Evolutionary conservation across 495 filamentous ascomycete species (phyloP).

Genomic region (Xylaria grammica): DNA sequence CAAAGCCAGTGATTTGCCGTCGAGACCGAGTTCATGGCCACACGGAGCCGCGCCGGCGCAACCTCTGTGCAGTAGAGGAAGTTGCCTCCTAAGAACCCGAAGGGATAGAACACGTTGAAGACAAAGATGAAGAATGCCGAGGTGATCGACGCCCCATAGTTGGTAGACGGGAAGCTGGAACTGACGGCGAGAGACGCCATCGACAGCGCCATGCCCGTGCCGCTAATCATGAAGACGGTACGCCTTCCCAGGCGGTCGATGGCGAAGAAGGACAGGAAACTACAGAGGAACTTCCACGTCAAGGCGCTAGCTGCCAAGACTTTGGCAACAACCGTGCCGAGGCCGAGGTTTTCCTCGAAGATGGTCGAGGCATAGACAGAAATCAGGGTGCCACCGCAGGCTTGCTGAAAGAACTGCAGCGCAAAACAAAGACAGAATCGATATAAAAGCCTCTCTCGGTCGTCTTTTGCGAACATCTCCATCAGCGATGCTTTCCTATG

Average conservation of each 20-base stretch:
- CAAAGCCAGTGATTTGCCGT: slow-evolving; percentile 59
- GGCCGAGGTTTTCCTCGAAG: slow-evolving; percentile 61
- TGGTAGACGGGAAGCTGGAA: slow-evolving; percentile 42
- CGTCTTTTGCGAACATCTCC: slow-evolving; percentile 31
- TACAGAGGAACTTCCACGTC: slow-evolving; percentile 59
- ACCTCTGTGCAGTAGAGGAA: slow-evolving; percentile 66
- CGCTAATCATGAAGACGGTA: slow-evolving; percentile 57
- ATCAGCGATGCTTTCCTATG: slow-evolving; percentile 24
- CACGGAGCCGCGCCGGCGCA: slow-evolving; percentile 57
- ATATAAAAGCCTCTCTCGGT: slow-evolving; percentile 32
- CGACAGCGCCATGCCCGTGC: slow-evolving; percentile 51
- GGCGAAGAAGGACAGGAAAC: slow-evolving; percentile 55
- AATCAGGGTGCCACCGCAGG: slow-evolving; percentile 64
- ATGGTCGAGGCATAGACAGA: slow-evolving; percentile 66
- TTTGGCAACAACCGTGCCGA: slow-evolving; percentile 44
- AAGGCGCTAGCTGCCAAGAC: slow-evolving; percentile 48
- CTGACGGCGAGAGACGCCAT: slow-evolving; percentile 51
- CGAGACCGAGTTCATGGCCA: slow-evolving; percentile 56
- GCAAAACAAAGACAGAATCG: slow-evolving; percentile 41
- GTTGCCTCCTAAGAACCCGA: slow-evolving; percentile 63
- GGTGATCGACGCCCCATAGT: slow-evolving; percentile 37
- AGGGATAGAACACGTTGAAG: slow-evolving; percentile 65
- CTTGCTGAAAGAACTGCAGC: slow-evolving; percentile 54
- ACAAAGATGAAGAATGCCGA: slow-evolving; percentile 63
- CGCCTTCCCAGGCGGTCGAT: slow-evolving; percentile 62